Evolutionary conservation across 1,284 basidiomycete species (phyloP).

Genomic region (Polyporus tsugae): DNA sequence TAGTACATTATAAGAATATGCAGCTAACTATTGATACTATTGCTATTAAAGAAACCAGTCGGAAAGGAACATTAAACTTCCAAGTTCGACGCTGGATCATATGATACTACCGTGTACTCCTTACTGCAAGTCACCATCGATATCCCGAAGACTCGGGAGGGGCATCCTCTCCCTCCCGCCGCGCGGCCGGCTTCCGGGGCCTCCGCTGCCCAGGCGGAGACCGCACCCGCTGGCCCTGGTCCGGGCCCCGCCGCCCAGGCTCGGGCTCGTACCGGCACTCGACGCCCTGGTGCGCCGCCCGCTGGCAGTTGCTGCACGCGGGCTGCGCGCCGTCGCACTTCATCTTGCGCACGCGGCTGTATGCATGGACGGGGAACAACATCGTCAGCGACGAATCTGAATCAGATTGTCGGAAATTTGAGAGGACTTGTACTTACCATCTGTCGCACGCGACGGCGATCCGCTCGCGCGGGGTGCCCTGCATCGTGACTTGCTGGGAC

Average conservation of each 20-base stretch:
- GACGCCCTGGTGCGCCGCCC: slow-evolving; percentile 8
- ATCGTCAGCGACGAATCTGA: neutral
- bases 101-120: too few relatives aligned
- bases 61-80: too few relatives aligned
- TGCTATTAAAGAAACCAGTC: too few relatives aligned
- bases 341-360: slow-evolving; percentile 8
- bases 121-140: neutral
- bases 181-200: neutral
- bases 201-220: slow-evolving; percentile 4
- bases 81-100: too few relatives aligned
- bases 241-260: slow-evolving; percentile 10
- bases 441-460: slow-evolving; percentile 5
- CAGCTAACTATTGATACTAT: too few relatives aligned
- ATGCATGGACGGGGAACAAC: neutral
- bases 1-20: too few relatives aligned
- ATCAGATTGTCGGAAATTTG: neutral
- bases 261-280: slow-evolving; percentile 5
- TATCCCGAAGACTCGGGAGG: neutral
- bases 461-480: slow-evolving; percentile 7
- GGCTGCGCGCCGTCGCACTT: slow-evolving; percentile 7
- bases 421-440: neutral
- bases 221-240: slow-evolving; percentile 7
- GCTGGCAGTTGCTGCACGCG: slow-evolving; percentile 3
- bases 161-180: neutral
- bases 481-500: slow-evolving; percentile 3